Base-by-base conservation (phyloP, 805 yeast species). In the Nakazawaea ishiwadae region DNA sequence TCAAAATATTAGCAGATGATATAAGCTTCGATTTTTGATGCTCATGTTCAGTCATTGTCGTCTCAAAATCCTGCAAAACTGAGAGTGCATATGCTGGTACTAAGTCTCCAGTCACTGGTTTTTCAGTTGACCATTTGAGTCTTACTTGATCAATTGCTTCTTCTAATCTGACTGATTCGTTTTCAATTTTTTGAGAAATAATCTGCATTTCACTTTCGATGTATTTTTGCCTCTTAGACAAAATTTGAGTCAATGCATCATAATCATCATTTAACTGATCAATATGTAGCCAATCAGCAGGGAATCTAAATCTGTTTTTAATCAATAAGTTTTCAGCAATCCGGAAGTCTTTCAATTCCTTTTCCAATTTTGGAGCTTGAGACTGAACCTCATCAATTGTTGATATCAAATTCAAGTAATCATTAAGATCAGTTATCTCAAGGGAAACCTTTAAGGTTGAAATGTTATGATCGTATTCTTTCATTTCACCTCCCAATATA, bases 191-290 rank as follows among this genome's bases (percentile, higher is more conserved):
- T 12, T 72, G 62, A 1, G 62, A 44, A 11, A 79, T 64, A 0
- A 63, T 48, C n/a, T 69, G 73, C 7, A 58, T 46, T 40, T 76
- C 69, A 0, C 63, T 61, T 7, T 65, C 60, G 6, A 84, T 61
- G 3, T 64, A 46, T 1, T 41, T 46, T 8, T 59, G 53, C 48
- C 75, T 65, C 29, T 54, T 49, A 3, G 48, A 47, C 32, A 72
- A 39, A 9, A 75, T 54, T 28, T 73, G 65, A 1, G 48, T 39
- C 24, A 80, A 52, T 2, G 77, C 63, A 1, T 61, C 51, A 40
- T 68, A 54, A 40, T 75, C 78, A 38, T 63, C 66, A 11, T 74
- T 77, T 0, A 86, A 43, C 49, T 86, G 95, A 31, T 84, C 93
- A 35, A 63, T 64, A 53, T 65, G 75, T 1, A 80, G 46, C 83